phyloP scores from a whole-genome alignment of 2,329 filamentous ascomycete genomes.

The Exophiala oligosperma region DNA sequence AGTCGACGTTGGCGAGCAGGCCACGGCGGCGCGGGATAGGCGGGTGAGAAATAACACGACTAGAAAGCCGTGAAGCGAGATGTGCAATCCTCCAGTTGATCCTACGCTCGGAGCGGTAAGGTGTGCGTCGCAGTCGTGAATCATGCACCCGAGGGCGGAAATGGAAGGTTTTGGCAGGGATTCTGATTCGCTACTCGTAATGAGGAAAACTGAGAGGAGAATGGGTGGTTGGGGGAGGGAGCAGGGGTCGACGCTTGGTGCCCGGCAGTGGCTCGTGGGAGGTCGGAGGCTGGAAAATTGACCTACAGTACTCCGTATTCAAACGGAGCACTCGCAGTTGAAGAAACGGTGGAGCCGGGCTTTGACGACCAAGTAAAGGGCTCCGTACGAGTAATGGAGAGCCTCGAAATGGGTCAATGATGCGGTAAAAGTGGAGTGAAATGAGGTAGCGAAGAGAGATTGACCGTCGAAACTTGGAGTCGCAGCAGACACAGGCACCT shows the following conservation, averaged over 20 bases:
- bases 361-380: neutral
- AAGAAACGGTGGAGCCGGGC: constrained; percentile 2
- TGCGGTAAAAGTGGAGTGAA: constrained; percentile 17
- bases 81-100: constrained; percentile 3
- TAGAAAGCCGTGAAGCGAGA: constrained; percentile 13
- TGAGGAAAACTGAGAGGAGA: neutral
- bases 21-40: constrained; percentile 1
- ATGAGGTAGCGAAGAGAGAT: constrained; percentile 13
- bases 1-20: neutral
- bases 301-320: neutral
- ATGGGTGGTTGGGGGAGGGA: constrained; percentile 4
- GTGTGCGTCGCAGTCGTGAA: constrained; percentile 7
- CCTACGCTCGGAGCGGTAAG: constrained; percentile 8
- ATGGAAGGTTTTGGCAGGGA: constrained; percentile 8
- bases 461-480: neutral
- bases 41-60: constrained; percentile 3
- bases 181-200: constrained; percentile 6
- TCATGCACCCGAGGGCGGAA: constrained; percentile 7
- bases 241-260: constrained; percentile 2
- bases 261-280: constrained; percentile 5
- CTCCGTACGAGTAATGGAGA: neutral
- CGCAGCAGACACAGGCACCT: neutral
- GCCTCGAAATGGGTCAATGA: constrained; percentile 18
- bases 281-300: constrained; percentile 5
- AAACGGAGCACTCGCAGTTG: neutral